Percentiles rank a stretch among this genome's conserved stretches.
phyloP scores from a whole-genome alignment of 768 basidiomycete genomes.

The Mycena rosella region DNA sequence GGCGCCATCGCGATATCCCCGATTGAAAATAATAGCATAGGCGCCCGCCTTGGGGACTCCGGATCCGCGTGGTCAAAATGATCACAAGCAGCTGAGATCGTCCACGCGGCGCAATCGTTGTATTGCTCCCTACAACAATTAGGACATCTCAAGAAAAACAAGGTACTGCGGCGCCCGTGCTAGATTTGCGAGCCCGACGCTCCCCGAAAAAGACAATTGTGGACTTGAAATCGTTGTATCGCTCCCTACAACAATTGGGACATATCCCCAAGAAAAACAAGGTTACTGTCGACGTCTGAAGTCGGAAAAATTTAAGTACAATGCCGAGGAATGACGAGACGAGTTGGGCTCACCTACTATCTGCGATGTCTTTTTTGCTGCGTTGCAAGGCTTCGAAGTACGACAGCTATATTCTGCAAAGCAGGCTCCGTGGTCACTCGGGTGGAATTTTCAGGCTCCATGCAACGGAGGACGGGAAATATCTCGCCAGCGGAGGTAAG shows the following conservation, averaged over 20 bases:
- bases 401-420: slow-evolving; percentile 16
- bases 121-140: no score
- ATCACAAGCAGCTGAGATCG: not conserved
- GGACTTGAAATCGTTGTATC: slow-evolving; percentile 14
- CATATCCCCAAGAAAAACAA: slow-evolving; percentile 13
- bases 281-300: slow-evolving; percentile 8
- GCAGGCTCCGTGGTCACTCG: slow-evolving; percentile 29
- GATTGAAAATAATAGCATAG: not conserved
- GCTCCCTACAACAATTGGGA: slow-evolving; percentile 19
- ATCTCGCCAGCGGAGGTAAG: slow-evolving; percentile 33
- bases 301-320: slow-evolving; percentile 18
- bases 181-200: not conserved
- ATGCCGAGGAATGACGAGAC: slow-evolving; percentile 3
- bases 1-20: slow-evolving; percentile 16
- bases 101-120: no score
- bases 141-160: no score
- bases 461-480: slow-evolving; percentile 29
- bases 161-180: slow-evolving; percentile 1
- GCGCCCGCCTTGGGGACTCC: not conserved
- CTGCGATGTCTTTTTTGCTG: slow-evolving; percentile 21
- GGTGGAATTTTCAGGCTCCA: slow-evolving; percentile 27
- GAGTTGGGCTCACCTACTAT: slow-evolving; percentile 13
- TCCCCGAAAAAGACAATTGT: slow-evolving; percentile 22
- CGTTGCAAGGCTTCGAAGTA: slow-evolving; percentile 16
- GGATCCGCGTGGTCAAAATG: slow-evolving; percentile 18